A percentile compares a stretch with the other conserved stretches of the same genome.
Conservation (phyloP, 345 rosid species). For the Fremontodendron californicum region DNA sequence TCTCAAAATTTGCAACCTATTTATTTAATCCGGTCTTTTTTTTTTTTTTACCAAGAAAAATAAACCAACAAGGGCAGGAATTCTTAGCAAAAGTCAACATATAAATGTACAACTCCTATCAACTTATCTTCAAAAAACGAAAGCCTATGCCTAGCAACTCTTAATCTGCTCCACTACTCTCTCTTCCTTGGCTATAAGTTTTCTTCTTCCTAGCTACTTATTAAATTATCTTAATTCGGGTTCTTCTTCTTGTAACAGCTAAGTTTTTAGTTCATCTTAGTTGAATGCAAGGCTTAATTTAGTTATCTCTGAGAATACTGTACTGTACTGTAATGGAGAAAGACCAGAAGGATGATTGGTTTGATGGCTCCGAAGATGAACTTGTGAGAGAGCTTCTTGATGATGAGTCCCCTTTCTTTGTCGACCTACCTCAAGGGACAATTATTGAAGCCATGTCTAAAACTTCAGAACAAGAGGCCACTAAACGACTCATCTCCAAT, state of each 20-base stretch:
- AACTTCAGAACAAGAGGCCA: constrained; percentile 23
- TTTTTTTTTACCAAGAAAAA: no score
- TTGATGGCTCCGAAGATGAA: constrained; percentile 34
- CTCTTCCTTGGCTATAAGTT: no score
- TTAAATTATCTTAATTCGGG: no score
- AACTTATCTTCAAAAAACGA: no score
- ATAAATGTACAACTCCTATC: no score
- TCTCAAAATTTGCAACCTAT: no score
- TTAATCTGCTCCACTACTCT: background rate
- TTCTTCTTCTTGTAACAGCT: background rate
- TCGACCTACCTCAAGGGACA: constrained; percentile 25
- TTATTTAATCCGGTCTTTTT: no score
- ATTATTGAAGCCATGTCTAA: constrained; percentile 12
- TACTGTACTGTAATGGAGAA: constrained; percentile 29
- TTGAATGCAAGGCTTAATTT: background rate
- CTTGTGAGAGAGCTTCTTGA: constrained; percentile 48
- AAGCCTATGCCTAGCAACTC: no score
- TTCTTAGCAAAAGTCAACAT: no score
- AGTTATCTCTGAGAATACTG: background rate
- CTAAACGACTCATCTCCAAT: constrained; percentile 30
- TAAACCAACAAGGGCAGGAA: no score
- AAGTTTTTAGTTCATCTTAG: background rate
- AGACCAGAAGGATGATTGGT: constrained; percentile 24
- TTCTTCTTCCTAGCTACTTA: background rate
- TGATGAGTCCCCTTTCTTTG: constrained; percentile 45